Evolutionary conservation across 768 basidiomycete genomes (phyloP), one percentile per base, ranked within the genome.

Genomic region (Auriscalpium vulgare): DNA sequence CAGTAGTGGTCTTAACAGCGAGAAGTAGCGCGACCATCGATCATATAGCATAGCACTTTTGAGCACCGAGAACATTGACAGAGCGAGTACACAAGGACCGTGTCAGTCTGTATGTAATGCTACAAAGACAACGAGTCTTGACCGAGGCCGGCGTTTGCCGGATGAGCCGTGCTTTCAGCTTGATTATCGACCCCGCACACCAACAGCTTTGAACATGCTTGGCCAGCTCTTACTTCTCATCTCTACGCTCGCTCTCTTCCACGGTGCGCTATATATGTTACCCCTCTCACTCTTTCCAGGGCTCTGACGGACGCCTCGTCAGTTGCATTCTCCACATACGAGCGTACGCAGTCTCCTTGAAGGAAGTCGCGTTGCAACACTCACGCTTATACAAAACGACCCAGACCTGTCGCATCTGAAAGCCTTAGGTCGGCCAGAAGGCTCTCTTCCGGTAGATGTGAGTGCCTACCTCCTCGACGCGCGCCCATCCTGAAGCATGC

Each of bases 321-420:
- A 91, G 89, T 87, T 47, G 85, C 87, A 17, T 91, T 82, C 68
- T 90, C 90, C 16, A 81, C 85, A 2, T 91, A 89, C 68, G 87
- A 91, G 74, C 81, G 89, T 85, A 53, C 66, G 86, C 74, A 9
- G 16, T 9, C 45, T 35, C 17, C 40, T 34, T 19, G 21, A 21
- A 21, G 21, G 21, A 36, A 10, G 10, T 43, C 21, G 10, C 29
- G 17, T 47, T 34, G 34, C 21, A 29, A 37, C 37, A 46, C 49
- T 14, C 53, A 35, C 4, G 17, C 47, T 54, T 53, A 47, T 45
- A 55, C 21, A 56, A 11, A 47, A 51, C 50, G 36, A 13, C 53
- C 19, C 56, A 92, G 90, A 92, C 67, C 70, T 89, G 50, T 87
- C 88, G 11, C 82, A 82, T 59, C 66, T 89, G 61, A 92, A 91